phyloP scores from a whole-genome alignment of 768 basidiomycete genomes.

The Pulveroboletus ravenelii region DNA sequence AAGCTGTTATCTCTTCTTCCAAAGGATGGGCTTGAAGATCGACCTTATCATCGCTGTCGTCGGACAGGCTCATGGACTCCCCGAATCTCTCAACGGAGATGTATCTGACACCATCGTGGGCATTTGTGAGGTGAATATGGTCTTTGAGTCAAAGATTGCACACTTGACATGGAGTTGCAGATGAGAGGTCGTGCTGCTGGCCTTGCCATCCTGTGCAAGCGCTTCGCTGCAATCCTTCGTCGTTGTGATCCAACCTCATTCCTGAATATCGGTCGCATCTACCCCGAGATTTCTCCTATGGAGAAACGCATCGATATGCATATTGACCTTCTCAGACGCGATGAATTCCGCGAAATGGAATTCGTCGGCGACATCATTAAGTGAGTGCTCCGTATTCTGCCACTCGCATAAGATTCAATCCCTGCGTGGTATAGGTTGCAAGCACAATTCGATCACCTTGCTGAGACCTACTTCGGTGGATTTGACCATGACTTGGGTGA shows the following conservation, averaged over 20 bases:
- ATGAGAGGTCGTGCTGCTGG: constrained; percentile 81
- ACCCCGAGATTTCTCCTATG: constrained; percentile 78
- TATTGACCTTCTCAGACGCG: constrained; percentile 73
- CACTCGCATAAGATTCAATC: background rate
- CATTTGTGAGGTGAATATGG: constrained; percentile 73
- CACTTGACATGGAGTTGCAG: constrained; percentile 32
- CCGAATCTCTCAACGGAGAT: constrained; percentile 76
- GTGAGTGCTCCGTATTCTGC: constrained; percentile 43
- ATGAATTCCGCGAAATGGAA: constrained; percentile 92
- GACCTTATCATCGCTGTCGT: constrained; percentile 82
- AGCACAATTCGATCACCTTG: constrained; percentile 89
- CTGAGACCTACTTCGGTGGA: constrained; percentile 78
- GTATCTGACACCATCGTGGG: constrained; percentile 88
- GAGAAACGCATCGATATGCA: constrained; percentile 93
- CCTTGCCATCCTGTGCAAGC: constrained; percentile 79
- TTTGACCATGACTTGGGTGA: constrained; percentile 89
- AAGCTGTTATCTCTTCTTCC: constrained; percentile 89
- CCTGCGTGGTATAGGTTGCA: constrained; percentile 58
- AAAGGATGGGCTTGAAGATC: constrained; percentile 78
- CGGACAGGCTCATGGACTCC: constrained; percentile 77
- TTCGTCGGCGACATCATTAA: constrained; percentile 87
- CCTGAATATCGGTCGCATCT: constrained; percentile 78
- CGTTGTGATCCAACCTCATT: constrained; percentile 82
- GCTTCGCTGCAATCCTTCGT: constrained; percentile 80
- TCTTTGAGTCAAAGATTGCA: background rate